These are phyloP conservation scores for Botrytis paeoniae DNA, from an alignment of 2,329 filamentous ascomycete genomes.

Conservation along the genomic window DNA sequence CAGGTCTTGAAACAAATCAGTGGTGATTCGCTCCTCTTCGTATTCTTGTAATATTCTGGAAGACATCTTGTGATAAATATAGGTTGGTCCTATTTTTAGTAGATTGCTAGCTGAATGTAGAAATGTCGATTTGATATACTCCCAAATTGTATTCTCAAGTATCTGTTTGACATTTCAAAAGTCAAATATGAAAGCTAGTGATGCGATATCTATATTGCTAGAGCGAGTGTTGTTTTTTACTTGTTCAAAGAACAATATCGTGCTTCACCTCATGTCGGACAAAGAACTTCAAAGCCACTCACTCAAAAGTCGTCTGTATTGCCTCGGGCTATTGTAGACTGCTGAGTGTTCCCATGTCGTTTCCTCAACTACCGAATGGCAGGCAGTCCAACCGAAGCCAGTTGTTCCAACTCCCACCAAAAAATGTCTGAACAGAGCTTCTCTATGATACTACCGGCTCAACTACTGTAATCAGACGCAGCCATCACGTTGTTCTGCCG, in stretches of 20 bases:
- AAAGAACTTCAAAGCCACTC: too few species aligned
- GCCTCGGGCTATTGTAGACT: neutral
- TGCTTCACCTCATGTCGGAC: neutral
- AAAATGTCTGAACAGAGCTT: neutral
- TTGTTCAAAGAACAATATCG: neutral
- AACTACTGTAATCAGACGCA: neutral
- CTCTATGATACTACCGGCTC: neutral
- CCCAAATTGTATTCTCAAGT: neutral
- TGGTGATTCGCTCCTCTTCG: neutral
- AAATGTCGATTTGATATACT: neutral
- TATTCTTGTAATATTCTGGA: neutral
- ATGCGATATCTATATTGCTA: neutral
- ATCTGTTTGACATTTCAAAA: too few species aligned
- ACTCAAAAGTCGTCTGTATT: neutral
- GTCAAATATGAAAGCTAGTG: neutral
- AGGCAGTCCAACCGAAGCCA: neutral
- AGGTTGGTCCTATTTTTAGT: neutral
- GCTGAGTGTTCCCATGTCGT: too few species aligned
- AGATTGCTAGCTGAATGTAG: neutral
- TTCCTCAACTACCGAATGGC: neutral
- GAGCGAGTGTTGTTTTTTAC: neutral
- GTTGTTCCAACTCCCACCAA: neutral
- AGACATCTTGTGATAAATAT: neutral
- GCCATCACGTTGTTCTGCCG: neutral
- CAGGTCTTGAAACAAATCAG: neutral